A percentile compares a stretch with the other conserved stretches of the same genome.
These are phyloP conservation scores for Solanum hybrid DNA, from an alignment of 305 asterid genomes.

Conservation along the genomic window DNA sequence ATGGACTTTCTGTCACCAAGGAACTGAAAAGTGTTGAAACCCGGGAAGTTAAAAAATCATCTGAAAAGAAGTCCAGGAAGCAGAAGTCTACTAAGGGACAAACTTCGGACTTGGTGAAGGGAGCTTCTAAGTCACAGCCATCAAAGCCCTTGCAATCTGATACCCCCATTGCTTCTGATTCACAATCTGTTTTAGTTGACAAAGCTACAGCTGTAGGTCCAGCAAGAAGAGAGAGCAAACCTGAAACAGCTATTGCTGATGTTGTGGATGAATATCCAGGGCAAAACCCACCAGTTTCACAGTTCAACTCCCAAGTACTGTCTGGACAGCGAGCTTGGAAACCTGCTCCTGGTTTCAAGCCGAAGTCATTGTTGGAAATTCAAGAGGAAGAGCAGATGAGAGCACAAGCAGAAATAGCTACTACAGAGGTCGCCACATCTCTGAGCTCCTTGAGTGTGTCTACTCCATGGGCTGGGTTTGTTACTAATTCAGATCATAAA, in stretches of 20 bases:
- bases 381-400: slow-evolving; percentile 82
- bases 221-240: slow-evolving; percentile 21
- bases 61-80: slow-evolving; percentile 75
- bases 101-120: slow-evolving; percentile 27
- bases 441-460: slow-evolving; percentile 34
- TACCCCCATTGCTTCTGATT: slow-evolving; percentile 15
- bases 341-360: slow-evolving; percentile 85
- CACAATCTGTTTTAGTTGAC: slow-evolving; percentile 19
- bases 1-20: slow-evolving; percentile 24
- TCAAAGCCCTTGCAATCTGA: slow-evolving; percentile 31
- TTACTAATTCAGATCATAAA: slow-evolving; percentile 39
- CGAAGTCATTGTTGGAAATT: slow-evolving; percentile 66
- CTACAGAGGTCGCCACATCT: slow-evolving; percentile 35
- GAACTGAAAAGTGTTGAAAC: slow-evolving; percentile 39
- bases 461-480: slow-evolving; percentile 53
- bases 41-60: slow-evolving; percentile 37
- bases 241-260: slow-evolving; percentile 14
- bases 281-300: slow-evolving; percentile 21
- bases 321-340: slow-evolving; percentile 67
- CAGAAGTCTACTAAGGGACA: slow-evolving; percentile 53
- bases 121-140: slow-evolving; percentile 29
- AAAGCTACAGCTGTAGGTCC: slow-evolving; percentile 19
- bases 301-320: slow-evolving; percentile 21
- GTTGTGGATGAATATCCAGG: slow-evolving; percentile 12
- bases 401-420: slow-evolving; percentile 38